A percentile compares a stretch with the other conserved stretches of the same genome.
Evolutionary conservation across 2,329 filamentous ascomycete species (phyloP).

Genomic region (Myriosclerotinia curreyana): DNA sequence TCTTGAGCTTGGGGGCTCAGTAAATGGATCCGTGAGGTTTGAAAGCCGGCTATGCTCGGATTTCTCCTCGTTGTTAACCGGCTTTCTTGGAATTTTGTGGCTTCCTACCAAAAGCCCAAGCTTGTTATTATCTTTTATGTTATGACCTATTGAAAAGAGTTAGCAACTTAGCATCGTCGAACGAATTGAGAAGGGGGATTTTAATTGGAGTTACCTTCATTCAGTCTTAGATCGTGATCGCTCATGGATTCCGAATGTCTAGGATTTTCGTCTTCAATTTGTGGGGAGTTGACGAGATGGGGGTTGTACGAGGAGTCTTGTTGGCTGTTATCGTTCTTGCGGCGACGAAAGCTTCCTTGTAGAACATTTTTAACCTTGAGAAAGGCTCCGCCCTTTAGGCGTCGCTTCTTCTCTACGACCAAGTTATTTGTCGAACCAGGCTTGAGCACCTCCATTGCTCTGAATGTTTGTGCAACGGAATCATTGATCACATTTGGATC

Average conservation of each 20-base stretch:
- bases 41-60: slow-evolving; percentile 13
- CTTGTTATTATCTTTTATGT: background rate
- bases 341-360: slow-evolving; percentile 27
- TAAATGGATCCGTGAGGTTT: slow-evolving; percentile 8
- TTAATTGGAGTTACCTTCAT: slow-evolving; percentile 28
- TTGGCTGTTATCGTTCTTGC: slow-evolving; percentile 22
- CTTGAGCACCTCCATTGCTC: slow-evolving; percentile 12
- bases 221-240: slow-evolving; percentile 29
- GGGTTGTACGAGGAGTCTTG: slow-evolving; percentile 25
- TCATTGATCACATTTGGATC: slow-evolving; percentile 18
- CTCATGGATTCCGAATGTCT: slow-evolving; percentile 8
- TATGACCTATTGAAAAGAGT: background rate
- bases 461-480: slow-evolving; percentile 4
- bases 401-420: slow-evolving; percentile 27
- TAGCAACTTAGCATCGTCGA: slow-evolving; percentile 5
- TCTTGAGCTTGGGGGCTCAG: background rate
- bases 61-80: slow-evolving; percentile 2
- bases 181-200: background rate
- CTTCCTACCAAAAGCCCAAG: background rate
- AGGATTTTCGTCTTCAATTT: slow-evolving; percentile 20
- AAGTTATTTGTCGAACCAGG: slow-evolving; percentile 16
- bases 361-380: slow-evolving; percentile 28
- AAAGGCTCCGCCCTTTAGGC: slow-evolving; percentile 29
- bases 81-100: slow-evolving; percentile 1
- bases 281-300: slow-evolving; percentile 20